Evolutionary conservation across 2,329 filamentous ascomycete genomes (phyloP).

Genomic region (Cordyceps fumosorosea): DNA sequence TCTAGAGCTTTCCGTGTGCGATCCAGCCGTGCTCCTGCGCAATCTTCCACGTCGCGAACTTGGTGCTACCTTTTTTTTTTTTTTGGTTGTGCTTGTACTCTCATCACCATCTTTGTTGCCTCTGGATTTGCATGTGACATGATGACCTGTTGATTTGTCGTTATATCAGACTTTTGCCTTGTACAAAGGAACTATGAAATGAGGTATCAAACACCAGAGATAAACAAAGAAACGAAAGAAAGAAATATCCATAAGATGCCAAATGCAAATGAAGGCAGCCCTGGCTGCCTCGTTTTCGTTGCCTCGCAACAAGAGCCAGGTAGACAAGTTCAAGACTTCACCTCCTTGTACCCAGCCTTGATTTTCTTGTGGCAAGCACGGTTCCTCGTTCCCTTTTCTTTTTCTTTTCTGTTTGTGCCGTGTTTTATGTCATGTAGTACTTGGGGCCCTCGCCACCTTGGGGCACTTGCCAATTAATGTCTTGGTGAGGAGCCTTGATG

Average conservation of each 20-base stretch:
- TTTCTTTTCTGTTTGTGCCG: not conserved
- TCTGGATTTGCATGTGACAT: not conserved
- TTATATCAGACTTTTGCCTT: conserved; percentile 4
- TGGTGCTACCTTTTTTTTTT: not conserved
- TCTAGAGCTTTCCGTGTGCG: not conserved
- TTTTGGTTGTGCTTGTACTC: not conserved
- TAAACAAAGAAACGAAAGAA: conserved; percentile 3
- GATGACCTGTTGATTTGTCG: not conserved
- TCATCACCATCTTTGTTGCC: not conserved
- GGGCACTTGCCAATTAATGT: conserved; percentile 95
- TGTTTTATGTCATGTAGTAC: conserved; percentile 58
- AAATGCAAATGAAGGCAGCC: not conserved
- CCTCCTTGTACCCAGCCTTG: not conserved
- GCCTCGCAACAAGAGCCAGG: not conserved
- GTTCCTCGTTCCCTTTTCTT: not conserved
- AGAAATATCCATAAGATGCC: not conserved
- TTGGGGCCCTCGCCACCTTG: conserved; percentile 79
- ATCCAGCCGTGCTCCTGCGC: not conserved
- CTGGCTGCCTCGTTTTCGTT: not conserved
- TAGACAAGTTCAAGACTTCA: not conserved
- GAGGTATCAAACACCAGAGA: conserved; percentile 21
- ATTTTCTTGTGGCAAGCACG: not conserved
- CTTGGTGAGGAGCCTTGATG: conserved; percentile 94
- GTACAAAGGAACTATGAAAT: conserved; percentile 1
- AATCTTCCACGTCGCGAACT: not conserved